Conservation (phyloP, 2,329 filamentous ascomycete species). For the Aspergillus sp. region DNA sequence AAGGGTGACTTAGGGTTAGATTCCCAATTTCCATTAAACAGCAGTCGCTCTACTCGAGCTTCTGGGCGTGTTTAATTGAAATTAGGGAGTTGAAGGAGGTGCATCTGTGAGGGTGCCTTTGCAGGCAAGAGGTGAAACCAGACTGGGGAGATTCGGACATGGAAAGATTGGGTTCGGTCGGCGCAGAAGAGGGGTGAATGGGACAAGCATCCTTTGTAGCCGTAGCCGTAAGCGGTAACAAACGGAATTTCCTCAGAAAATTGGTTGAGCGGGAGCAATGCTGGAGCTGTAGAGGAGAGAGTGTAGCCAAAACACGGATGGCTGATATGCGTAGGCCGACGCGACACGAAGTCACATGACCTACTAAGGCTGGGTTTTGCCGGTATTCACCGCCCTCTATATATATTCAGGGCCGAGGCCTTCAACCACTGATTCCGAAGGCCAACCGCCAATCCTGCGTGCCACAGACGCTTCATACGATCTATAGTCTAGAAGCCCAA, state of each 20-base stretch:
- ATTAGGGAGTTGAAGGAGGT: constrained; percentile 78
- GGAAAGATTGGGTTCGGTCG: constrained; percentile 1
- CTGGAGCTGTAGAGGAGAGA: constrained; percentile 5
- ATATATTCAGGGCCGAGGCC: background rate
- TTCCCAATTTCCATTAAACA: constrained; percentile 71
- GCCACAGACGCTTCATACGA: background rate
- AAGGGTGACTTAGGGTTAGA: constrained; percentile 84
- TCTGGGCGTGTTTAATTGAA: constrained; percentile 56
- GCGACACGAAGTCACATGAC: constrained; percentile 6
- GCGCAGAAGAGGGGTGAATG: background rate
- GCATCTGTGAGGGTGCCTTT: constrained; percentile 51
- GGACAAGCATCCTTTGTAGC: background rate
- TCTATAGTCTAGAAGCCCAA: background rate
- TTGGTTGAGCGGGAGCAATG: constrained; percentile 10
- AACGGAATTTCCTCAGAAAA: background rate
- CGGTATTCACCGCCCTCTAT: background rate
- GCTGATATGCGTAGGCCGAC: background rate
- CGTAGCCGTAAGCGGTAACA: background rate
- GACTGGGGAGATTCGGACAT: background rate
- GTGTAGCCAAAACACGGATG: background rate
- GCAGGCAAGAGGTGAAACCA: constrained; percentile 38
- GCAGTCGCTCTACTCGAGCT: constrained; percentile 44
- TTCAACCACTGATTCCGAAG: background rate
- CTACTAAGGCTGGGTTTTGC: background rate
- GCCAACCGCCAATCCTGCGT: background rate